phyloP scores from a whole-genome alignment of 139 green algal species.

The Tetraselmis chui region DNA sequence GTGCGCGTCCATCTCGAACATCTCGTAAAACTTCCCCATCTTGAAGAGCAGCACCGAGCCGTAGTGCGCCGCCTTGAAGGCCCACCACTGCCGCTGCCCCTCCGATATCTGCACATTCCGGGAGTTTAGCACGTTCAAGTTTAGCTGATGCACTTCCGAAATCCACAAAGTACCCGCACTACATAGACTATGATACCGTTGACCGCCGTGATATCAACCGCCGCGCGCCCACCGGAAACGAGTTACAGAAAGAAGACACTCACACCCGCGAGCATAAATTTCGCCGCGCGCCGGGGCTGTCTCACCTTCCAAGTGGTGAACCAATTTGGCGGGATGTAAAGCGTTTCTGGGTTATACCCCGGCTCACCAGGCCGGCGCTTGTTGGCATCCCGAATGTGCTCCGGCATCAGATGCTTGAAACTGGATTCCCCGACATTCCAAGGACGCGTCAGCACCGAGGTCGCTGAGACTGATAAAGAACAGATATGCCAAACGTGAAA shows the following conservation, averaged over 20 bases:
- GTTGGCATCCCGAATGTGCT: conserved; percentile 9
- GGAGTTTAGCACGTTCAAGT: conserved; percentile 3
- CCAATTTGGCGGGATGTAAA: conserved; percentile 36
- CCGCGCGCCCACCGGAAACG: background rate
- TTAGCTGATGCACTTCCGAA: background rate
- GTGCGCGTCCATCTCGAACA: conserved; percentile 99
- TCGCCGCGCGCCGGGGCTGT: conserved; percentile 10
- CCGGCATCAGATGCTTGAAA: conserved; percentile 4
- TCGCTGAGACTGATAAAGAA: too few species aligned
- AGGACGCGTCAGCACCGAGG: background rate
- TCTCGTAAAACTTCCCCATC: conserved; percentile 92
- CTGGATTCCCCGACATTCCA: background rate
- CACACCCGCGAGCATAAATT: conserved; percentile 1
- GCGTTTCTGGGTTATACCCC: conserved; percentile 39
- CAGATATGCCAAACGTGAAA: too few species aligned
- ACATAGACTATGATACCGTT: too few species aligned
- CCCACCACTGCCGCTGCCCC: conserved; percentile 93
- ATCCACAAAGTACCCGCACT: too few species aligned
- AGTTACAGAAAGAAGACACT: background rate
- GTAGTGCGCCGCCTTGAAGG: conserved; percentile 86
- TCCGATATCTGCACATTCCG: conserved; percentile 37
- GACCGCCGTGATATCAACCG: too few species aligned
- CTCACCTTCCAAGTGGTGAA: conserved; percentile 51
- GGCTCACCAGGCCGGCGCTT: background rate
- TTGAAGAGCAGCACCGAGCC: conserved; percentile 89